Base-by-base conservation (phyloP, 106 monocot species). In the Chionographis japonica region DNA sequence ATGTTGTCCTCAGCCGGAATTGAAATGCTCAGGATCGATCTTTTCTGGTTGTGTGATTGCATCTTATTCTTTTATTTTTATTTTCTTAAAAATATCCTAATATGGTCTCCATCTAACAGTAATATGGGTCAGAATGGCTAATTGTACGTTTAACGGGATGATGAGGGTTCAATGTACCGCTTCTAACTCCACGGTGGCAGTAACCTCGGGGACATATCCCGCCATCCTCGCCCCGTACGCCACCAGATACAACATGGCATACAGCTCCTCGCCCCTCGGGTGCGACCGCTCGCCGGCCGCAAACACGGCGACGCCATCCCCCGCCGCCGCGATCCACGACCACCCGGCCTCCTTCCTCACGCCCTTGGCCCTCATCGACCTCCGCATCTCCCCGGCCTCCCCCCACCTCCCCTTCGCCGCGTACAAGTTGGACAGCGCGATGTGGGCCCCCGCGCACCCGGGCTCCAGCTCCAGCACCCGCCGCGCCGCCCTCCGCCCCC, bases 331-430 rank as follows among this genome's bases (percentile, higher is more conserved):
- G 37, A 86, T 71, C 82, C 86, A 89, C 9, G 95, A 95, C 77
- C 74, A 95, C 10, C 91, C 91, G 0, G 79, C 66, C 68, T 84
- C 91, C 81, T 95, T 95, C 77, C 56, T 76, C 63, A 88, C 79
- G 10, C 91, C 95, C 61, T 82, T 88, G 50, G 73, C 67, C 68
- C 88, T 88, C 88, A 95, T 91, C 74, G 42, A 42, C 72, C 74
- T 71, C 67, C 95, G 71, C 54, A 77, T 57, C 39, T 67, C 50
- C 1, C 84, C 86, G 2, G 76, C 88, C n/a, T 95, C 83, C n/a
- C 58, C 58, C 91, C 88, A 95, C 60, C 68, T 72, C 41, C 85
- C 86, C 57, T 78, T 79, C 40, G 81, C 77, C 2, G 91, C 86
- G 73, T 84, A 88, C 5, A 95, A 40, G 42, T 95, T 91, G 12